Evolutionary conservation across 1,139 yeast genomes (phyloP).

Genomic region (Candida neerlandica): DNA sequence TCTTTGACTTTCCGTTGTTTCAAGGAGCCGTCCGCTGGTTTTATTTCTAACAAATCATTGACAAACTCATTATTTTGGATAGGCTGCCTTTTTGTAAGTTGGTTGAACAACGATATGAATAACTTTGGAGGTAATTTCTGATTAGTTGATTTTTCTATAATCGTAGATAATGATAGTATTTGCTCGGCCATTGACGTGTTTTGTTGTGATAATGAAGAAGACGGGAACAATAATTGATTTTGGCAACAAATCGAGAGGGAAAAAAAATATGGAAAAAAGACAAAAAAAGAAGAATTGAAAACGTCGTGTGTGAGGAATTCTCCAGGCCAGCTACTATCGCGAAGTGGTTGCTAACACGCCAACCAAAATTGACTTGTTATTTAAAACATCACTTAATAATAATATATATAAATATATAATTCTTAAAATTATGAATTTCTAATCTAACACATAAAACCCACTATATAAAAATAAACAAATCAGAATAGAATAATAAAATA

Average conservation of each 20-base stretch:
- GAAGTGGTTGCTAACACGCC: no score
- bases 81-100: slow-evolving; percentile 4
- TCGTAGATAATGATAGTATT: slow-evolving; percentile 8
- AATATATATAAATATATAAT: not conserved
- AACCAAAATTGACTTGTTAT: not conserved
- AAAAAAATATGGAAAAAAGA: no score
- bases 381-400: not conserved
- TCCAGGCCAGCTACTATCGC: no score
- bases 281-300: not conserved
- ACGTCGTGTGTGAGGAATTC: not conserved
- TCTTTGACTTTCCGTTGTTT: slow-evolving; percentile 8
- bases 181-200: not conserved
- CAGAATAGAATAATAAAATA: not conserved
- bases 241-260: not conserved
- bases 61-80: slow-evolving; percentile 11
- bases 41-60: slow-evolving; percentile 8
- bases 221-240: not conserved
- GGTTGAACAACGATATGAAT: slow-evolving; percentile 13
- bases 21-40: slow-evolving; percentile 1
- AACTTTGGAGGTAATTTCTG: slow-evolving; percentile 12
- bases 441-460: slow-evolving; percentile 5
- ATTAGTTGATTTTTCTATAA: slow-evolving; percentile 10
- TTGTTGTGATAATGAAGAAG: not conserved
- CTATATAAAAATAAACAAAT: slow-evolving; percentile 4
- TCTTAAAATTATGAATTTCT: slow-evolving; percentile 1